These are phyloP conservation scores for Ehretia macrophylla DNA, from an alignment of 257 asterid genomes.

Conservation along the genomic window DNA sequence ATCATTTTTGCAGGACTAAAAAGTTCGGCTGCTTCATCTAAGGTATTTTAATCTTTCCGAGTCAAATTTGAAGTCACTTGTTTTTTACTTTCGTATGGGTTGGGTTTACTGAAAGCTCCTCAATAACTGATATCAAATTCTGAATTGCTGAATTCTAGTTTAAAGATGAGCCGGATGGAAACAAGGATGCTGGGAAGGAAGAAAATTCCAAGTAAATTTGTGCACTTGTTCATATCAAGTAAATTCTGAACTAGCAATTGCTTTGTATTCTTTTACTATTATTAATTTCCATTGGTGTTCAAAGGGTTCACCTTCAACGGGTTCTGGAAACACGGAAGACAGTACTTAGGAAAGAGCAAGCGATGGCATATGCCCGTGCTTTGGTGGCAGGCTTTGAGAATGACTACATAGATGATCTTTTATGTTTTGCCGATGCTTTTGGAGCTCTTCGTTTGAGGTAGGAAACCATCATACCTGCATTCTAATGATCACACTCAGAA, in stretches of 20 bases:
- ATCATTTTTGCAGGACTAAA: slow-evolving; percentile 24
- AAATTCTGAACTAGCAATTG: background rate
- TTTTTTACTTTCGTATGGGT: background rate
- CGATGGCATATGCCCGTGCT: slow-evolving; percentile 95
- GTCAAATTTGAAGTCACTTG: background rate
- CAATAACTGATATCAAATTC: slow-evolving; percentile 3
- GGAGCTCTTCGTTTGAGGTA: slow-evolving; percentile 84
- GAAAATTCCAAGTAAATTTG: slow-evolving; percentile 57
- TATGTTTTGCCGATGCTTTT: slow-evolving; percentile 66
- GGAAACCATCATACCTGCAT: background rate
- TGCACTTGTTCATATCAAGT: slow-evolving; percentile 12
- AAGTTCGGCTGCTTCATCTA: slow-evolving; percentile 26
- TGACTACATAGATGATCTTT: slow-evolving; percentile 55
- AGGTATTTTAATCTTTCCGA: slow-evolving; percentile 36
- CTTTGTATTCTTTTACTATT: background rate
- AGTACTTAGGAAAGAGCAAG: slow-evolving; percentile 78
- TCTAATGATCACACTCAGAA: background rate
- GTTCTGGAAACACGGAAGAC: slow-evolving; percentile 69
- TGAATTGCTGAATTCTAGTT: slow-evolving; percentile 22
- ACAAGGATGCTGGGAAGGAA: slow-evolving; percentile 29
- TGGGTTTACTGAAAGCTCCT: background rate
- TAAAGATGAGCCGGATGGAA: slow-evolving; percentile 32
- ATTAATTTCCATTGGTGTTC: slow-evolving; percentile 11
- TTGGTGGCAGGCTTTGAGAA: slow-evolving; percentile 69
- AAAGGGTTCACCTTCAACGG: slow-evolving; percentile 66